Evolutionary conservation across 148 eudicot species (phyloP), one percentile per base, ranked within the genome.

Genomic region (Bassia scoparia): DNA sequence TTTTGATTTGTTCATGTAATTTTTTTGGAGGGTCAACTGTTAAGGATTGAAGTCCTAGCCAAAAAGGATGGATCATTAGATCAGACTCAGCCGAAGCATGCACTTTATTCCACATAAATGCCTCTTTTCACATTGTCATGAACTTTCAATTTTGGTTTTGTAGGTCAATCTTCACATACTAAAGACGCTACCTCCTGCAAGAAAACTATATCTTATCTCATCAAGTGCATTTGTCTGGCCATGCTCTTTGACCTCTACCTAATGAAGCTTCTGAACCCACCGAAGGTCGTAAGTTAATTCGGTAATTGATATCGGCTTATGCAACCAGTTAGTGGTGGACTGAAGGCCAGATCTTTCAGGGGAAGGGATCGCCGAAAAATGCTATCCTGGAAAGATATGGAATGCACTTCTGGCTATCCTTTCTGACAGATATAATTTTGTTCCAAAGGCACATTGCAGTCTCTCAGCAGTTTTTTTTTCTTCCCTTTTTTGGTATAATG

Each of bases 281-380:
- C 20, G 84, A 87, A 62, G 79, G 69, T 34, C 84, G 82, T 34
- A 80, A 78, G 76, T 71, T 62, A 84, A 83, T 63, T 84, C 87
- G 1, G 87, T 89, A 26, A 73, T 87, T 30, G 97, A 94, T 78
- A 82, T 89, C 52, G 97, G 97, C 23, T 81, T 91, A 83, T 84
- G 90, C 81, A 83, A 86, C 67, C 96, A 16, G 82, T 82, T 37
- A 87, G 80, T 76, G 95, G 96, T 69, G 83, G 78, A 43, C 79
- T 91, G 30, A 79, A 86, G 20, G 76, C 90, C 31, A 89, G 99
- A 79, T 82, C 93, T 34, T 87, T 79, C 54, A 84, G 96, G 74
- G 99, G 99, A 70, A 87, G 97, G 76, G 99, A 91, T 79, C 92
- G 82, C 29, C 73, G 92, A 76, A 88, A 89, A 72, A 92, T 95